Conservation (phyloP, 495 filamentous ascomycete genomes). For the Penicillium subrubescens region DNA sequence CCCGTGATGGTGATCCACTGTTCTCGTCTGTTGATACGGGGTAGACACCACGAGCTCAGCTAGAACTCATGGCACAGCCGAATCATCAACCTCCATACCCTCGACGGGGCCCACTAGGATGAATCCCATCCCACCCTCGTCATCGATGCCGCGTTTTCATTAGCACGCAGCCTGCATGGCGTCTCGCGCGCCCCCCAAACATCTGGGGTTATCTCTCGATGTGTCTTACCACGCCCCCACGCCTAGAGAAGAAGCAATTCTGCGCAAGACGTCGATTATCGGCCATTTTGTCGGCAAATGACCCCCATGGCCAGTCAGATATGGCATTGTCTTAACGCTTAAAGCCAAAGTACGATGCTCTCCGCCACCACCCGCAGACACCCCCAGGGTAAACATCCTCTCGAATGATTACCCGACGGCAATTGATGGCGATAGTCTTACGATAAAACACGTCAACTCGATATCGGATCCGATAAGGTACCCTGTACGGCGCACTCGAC, state of each 20-base stretch:
- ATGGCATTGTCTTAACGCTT: background rate
- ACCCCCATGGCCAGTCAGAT: background rate
- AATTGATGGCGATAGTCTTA: background rate
- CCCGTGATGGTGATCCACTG: background rate
- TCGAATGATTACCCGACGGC: background rate
- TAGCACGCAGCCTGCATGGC: background rate
- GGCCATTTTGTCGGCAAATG: background rate
- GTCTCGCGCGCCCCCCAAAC: background rate
- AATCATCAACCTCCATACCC: background rate
- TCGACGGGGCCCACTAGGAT: background rate
- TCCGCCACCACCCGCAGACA: background rate
- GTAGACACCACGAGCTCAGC: no score
- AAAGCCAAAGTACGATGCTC: background rate
- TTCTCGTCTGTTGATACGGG: background rate
- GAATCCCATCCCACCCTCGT: background rate
- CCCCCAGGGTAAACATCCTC: background rate
- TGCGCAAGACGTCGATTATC: background rate
- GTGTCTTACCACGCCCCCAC: background rate
- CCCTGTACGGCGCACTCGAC: background rate
- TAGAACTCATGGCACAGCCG: background rate
- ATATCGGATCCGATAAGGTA: background rate
- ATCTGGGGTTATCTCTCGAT: background rate
- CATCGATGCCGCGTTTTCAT: background rate
- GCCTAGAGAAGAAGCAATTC: background rate
- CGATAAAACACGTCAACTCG: background rate